Conservation (phyloP, 2,329 filamentous ascomycete species). For the Colletotrichum tofieldiae region DNA sequence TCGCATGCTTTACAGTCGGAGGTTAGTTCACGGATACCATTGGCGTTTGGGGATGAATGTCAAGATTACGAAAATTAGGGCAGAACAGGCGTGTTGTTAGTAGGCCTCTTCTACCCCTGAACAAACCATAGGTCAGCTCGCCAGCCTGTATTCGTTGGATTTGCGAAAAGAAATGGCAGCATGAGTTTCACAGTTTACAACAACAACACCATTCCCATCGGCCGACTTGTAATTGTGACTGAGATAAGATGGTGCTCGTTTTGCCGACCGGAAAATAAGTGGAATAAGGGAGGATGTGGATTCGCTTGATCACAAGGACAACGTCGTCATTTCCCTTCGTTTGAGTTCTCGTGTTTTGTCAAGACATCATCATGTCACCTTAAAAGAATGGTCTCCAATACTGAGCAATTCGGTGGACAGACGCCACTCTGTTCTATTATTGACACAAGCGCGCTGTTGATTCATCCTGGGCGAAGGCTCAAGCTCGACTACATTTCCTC, state of each 20-base stretch:
- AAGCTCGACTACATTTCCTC: not conserved
- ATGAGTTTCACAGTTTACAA: slow-evolving; percentile 13
- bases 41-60: slow-evolving; percentile 52
- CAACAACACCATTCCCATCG: not conserved
- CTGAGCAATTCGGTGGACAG: not conserved
- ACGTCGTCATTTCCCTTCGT: not conserved
- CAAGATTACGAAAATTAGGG: slow-evolving; percentile 39
- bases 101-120: slow-evolving; percentile 28
- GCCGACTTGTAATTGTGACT: not conserved
- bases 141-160: slow-evolving; percentile 21
- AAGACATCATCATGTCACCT: not conserved
- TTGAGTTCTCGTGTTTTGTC: not conserved
- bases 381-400: not conserved
- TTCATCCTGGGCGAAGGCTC: not conserved
- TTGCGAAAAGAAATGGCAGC: slow-evolving; percentile 32
- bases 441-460: not conserved
- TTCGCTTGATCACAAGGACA: not conserved
- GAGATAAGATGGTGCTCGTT: not conserved
- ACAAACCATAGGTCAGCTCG: slow-evolving; percentile 35
- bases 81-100: slow-evolving; percentile 28
- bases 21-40: slow-evolving; percentile 47
- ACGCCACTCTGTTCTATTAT: not conserved
- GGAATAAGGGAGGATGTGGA: not conserved
- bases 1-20: slow-evolving; percentile 42
- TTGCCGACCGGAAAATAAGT: not conserved